Evolutionary conservation across 345 rosid species (phyloP).

Genomic region (Pistacia vera): DNA sequence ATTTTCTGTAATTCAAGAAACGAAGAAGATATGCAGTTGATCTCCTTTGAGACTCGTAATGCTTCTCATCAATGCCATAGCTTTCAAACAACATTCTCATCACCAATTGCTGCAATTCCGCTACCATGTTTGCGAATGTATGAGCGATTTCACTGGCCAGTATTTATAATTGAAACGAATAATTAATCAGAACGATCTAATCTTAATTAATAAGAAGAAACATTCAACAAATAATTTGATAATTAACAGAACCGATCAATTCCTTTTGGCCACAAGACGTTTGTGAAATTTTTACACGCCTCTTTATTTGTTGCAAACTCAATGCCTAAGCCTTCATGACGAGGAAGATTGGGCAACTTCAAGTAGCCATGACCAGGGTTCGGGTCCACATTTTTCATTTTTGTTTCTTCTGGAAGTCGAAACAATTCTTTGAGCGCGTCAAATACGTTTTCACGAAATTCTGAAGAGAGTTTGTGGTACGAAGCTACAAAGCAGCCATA

Average conservation of each 20-base stretch:
- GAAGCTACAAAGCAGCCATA: constrained; percentile 45
- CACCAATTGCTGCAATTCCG: constrained; percentile 47
- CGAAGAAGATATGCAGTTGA: constrained; percentile 59
- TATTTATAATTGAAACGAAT: neutral
- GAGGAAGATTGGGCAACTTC: constrained; percentile 35
- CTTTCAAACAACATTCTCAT: constrained; percentile 58
- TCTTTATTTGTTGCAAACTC: constrained; percentile 34
- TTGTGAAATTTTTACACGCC: constrained; percentile 38
- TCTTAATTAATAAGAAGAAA: neutral
- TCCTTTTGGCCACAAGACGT: constrained; percentile 54
- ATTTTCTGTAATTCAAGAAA: constrained; percentile 45
- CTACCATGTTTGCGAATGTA: constrained; percentile 35
- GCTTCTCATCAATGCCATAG: constrained; percentile 43
- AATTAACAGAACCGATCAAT: constrained; percentile 45
- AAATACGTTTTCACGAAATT: constrained; percentile 33
- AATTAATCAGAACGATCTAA: neutral
- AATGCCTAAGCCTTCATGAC: constrained; percentile 52
- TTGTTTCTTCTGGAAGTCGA: constrained; percentile 47
- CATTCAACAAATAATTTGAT: too few species aligned
- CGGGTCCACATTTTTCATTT: constrained; percentile 37
- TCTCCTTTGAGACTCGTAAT: constrained; percentile 35
- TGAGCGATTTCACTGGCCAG: too few species aligned
- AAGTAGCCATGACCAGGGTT: constrained; percentile 54
- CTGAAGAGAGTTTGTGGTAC: constrained; percentile 26
- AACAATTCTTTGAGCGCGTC: constrained; percentile 36